Conservation (phyloP, 805 yeast species). For the Torulaspora microellipsoides region DNA sequence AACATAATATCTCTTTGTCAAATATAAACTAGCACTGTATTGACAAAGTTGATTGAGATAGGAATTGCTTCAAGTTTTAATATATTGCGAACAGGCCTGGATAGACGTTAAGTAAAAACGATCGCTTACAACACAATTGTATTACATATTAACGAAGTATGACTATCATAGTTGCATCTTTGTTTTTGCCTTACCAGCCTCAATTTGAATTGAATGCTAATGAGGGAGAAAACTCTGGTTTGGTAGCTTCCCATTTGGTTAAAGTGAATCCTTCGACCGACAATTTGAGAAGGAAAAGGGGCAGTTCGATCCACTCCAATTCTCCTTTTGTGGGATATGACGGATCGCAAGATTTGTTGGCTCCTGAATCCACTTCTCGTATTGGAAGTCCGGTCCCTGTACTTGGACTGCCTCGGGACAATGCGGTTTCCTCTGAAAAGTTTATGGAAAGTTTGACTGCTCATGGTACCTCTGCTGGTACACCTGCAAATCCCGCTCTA, state of each 20-base stretch:
- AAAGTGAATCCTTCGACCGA: conserved; percentile 18
- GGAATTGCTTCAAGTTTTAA: background rate
- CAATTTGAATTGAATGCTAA: conserved; percentile 42
- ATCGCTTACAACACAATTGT: background rate
- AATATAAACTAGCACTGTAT: background rate
- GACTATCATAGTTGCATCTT: conserved; percentile 68
- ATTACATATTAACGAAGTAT: conserved; percentile 29
- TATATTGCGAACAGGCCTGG: background rate
- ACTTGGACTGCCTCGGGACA: conserved; percentile 6
- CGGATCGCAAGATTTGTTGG: conserved; percentile 13
- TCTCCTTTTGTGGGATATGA: conserved; percentile 20
- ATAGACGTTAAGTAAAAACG: background rate
- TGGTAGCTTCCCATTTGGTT: conserved; percentile 28
- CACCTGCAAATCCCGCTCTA: conserved; percentile 23
- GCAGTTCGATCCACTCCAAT: conserved; percentile 25
- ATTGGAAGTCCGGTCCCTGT: conserved; percentile 11
- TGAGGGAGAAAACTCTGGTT: conserved; percentile 32
- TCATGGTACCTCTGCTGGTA: conserved; percentile 26
- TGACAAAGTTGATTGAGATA: background rate
- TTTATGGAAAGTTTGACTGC: conserved; percentile 37
- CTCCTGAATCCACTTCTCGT: conserved; percentile 9
- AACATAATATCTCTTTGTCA: too few relatives aligned
- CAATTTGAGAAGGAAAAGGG: conserved; percentile 16
- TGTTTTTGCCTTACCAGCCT: conserved; percentile 75
- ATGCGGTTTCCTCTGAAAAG: conserved; percentile 29